Evolutionary conservation across 306 rosid species (phyloP).

Genomic region (Ziziphus jujuba): DNA sequence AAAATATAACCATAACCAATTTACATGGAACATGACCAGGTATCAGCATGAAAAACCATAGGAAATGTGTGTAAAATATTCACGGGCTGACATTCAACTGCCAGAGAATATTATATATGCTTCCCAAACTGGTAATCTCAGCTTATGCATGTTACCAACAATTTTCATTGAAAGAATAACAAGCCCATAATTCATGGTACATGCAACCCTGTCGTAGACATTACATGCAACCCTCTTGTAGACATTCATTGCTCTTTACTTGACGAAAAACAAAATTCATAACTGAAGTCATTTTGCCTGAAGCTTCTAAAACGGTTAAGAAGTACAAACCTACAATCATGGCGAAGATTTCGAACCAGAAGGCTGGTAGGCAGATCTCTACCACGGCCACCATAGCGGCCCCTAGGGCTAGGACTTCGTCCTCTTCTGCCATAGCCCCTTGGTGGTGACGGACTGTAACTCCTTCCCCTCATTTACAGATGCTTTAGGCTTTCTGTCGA

Average conservation of each 20-base stretch:
- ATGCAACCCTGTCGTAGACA: neutral
- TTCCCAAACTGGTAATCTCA: neutral
- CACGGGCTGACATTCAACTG: no score
- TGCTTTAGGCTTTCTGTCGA: neutral
- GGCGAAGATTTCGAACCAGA: conserved; percentile 97
- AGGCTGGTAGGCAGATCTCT: conserved; percentile 96
- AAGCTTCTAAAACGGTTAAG: neutral
- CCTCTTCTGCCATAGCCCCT: conserved; percentile 85
- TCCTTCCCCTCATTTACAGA: conserved; percentile 77
- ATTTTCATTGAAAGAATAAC: neutral
- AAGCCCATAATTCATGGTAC: neutral
- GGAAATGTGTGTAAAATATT: no score
- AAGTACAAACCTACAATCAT: conserved; percentile 73
- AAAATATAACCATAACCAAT: no score
- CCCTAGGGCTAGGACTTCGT: conserved; percentile 91
- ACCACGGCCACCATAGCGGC: conserved; percentile 69
- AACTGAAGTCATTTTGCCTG: neutral
- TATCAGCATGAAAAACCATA: no score
- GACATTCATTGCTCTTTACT: neutral
- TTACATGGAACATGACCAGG: no score
- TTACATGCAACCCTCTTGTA: no score
- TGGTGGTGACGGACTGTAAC: conserved; percentile 90
- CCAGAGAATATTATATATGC: no score
- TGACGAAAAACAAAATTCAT: neutral
- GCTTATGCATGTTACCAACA: neutral